A percentile compares a stretch with the other conserved stretches of the same genome.
phyloP scores from a whole-genome alignment of 371 early-diverging fungal species.

The Saksenaea oblongispora region DNA sequence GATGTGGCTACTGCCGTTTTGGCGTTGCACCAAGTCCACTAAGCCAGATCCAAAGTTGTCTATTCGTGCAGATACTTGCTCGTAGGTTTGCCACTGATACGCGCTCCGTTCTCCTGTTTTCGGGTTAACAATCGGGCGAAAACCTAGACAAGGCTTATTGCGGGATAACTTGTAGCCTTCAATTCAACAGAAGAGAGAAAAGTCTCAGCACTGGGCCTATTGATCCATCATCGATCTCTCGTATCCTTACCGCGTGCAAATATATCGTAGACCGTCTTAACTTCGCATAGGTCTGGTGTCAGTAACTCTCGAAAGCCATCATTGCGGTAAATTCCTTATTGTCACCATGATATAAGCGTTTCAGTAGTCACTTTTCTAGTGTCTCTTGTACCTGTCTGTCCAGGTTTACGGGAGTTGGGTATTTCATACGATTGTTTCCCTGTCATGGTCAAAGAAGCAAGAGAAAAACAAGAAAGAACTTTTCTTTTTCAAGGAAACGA shows the following conservation, averaged over 20 bases:
- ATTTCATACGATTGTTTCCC: slow-evolving; percentile 37
- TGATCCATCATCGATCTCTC: too few species aligned
- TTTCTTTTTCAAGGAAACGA: background rate
- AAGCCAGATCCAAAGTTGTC: slow-evolving; percentile 73
- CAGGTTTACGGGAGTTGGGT: slow-evolving; percentile 33
- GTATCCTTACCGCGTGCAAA: slow-evolving; percentile 28
- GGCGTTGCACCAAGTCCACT: slow-evolving; percentile 46
- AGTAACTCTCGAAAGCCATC: slow-evolving; percentile 11
- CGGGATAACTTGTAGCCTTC: slow-evolving; percentile 37
- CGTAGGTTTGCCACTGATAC: slow-evolving; percentile 80
- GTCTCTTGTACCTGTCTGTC: slow-evolving; percentile 31
- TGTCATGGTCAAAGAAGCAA: background rate
- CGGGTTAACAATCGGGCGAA: slow-evolving; percentile 49
- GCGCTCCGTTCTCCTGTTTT: slow-evolving; percentile 60
- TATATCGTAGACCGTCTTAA: slow-evolving; percentile 30
- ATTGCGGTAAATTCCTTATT: slow-evolving; percentile 33
- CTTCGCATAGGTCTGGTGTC: slow-evolving; percentile 23
- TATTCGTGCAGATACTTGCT: slow-evolving; percentile 67
- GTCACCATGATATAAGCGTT: background rate
- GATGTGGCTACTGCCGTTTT: slow-evolving; percentile 38
- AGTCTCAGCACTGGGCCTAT: background rate
- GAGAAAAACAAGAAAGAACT: background rate
- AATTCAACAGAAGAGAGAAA: background rate
- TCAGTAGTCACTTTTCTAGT: background rate
- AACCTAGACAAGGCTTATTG: slow-evolving; percentile 55